These are phyloP conservation scores for Fusarium torreyae DNA, from an alignment of 2,329 filamentous ascomycete genomes.

Conservation along the genomic window DNA sequence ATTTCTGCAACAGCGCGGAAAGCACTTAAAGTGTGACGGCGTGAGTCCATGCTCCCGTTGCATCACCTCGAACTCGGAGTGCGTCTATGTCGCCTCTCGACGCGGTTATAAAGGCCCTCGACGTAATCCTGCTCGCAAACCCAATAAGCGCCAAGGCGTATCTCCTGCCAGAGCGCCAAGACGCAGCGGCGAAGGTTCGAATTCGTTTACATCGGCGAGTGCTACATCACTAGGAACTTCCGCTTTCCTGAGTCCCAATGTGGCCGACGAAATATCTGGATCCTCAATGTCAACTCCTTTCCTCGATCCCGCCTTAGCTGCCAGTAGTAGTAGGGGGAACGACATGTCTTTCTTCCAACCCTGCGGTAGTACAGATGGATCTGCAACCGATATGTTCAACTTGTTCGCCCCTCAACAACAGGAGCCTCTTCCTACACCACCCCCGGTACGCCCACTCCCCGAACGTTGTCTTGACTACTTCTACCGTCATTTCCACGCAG, in stretches of 20 bases:
- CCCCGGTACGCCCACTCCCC: constrained; percentile 56
- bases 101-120: constrained; percentile 78
- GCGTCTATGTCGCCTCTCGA: constrained; percentile 80
- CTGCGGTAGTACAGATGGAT: constrained; percentile 44
- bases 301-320: constrained; percentile 16
- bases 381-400: constrained; percentile 43
- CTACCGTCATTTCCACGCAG: constrained; percentile 70
- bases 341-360: constrained; percentile 34
- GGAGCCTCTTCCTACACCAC: constrained; percentile 33
- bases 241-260: constrained; percentile 28
- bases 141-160: constrained; percentile 66
- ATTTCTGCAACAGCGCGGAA: constrained; percentile 61
- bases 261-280: constrained; percentile 28
- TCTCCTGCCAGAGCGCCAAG: constrained; percentile 51
- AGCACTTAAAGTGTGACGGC: constrained; percentile 85
- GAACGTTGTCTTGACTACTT: constrained; percentile 72
- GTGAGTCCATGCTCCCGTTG: constrained; percentile 79
- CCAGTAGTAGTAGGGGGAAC: constrained; percentile 17
- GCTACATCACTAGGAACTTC: constrained; percentile 32
- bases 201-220: constrained; percentile 59
- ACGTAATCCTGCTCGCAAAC: constrained; percentile 59
- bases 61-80: constrained; percentile 69
- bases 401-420: constrained; percentile 38
- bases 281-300: constrained; percentile 43
- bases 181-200: constrained; percentile 54